Conservation (phyloP, 2,329 filamentous ascomycete genomes). For the Claviceps paspali region DNA sequence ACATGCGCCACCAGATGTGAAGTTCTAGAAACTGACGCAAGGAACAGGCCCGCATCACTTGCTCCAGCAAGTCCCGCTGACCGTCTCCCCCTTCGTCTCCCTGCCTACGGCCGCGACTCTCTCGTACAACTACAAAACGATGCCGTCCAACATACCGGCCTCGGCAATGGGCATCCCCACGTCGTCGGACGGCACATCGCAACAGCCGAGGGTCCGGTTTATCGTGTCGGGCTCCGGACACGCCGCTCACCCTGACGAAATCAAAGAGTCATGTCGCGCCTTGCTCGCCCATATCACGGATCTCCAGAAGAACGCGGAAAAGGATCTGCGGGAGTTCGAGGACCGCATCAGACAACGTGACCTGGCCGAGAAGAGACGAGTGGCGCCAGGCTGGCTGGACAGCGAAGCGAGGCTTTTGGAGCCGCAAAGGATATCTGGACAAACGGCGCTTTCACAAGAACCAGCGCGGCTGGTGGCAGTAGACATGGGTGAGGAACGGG, state of each 20-base stretch:
- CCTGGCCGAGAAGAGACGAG: slow-evolving; percentile 61
- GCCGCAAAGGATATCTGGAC: slow-evolving; percentile 39
- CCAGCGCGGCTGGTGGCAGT: background rate
- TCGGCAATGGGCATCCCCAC: slow-evolving; percentile 21
- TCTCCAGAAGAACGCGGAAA: slow-evolving; percentile 51
- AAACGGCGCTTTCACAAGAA: slow-evolving; percentile 10
- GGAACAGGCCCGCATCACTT: slow-evolving; percentile 63
- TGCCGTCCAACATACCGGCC: slow-evolving; percentile 68
- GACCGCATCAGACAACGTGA: slow-evolving; percentile 49
- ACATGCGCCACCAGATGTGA: background rate
- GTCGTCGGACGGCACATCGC: slow-evolving; percentile 19
- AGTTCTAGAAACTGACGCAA: slow-evolving; percentile 6
- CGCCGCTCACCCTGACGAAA: slow-evolving; percentile 74
- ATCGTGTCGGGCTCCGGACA: slow-evolving; percentile 66
- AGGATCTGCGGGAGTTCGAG: slow-evolving; percentile 55
- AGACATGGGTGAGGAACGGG: slow-evolving; percentile 7
- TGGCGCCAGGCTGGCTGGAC: slow-evolving; percentile 71
- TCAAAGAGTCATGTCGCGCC: slow-evolving; percentile 65
- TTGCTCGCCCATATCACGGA: slow-evolving; percentile 62
- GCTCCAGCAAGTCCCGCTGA: slow-evolving; percentile 81
- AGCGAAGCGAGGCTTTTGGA: slow-evolving; percentile 54
- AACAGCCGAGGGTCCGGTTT: slow-evolving; percentile 46
- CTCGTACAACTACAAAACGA: slow-evolving; percentile 85
- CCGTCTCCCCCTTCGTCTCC: slow-evolving; percentile 85
- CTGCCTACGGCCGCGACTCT: slow-evolving; percentile 82